Base-by-base conservation (phyloP, 768 basidiomycete genomes). In the Podaxis pistillaris region DNA sequence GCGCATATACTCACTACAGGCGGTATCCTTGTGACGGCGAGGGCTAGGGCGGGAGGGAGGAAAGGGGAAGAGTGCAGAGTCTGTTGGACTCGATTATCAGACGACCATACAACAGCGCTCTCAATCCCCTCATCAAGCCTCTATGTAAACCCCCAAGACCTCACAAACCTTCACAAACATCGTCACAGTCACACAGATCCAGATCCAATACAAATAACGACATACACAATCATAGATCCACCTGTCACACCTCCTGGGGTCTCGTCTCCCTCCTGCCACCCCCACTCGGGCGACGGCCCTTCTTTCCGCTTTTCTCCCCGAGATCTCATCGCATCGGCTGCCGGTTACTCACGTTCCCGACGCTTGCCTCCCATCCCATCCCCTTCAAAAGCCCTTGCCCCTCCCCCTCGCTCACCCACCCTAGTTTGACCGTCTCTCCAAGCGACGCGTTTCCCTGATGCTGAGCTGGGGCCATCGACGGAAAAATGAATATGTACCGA, bases 11-110 rank as follows among this genome's bases (percentile, higher is more conserved):
- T 40, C 63, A 81, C 79, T 71, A 76, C 81, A 81, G 72, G 81
- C 81, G 80, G 72, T 76, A 75, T 81, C 77, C 80, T 82, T 81
- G 76, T 60, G 59, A 65, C 72, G 78, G 77, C 76, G 74, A 72
- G 75, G 78, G 75, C 66, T 68, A 68, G 68, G 73, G 73, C 75
- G 75, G 74, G 64, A 64, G 40, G 69, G 68, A 70, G 71, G 68
- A 65, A 62, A 67, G 67, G 66, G 66, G 68, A 58, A 50, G 37
- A 52, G 30, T 19, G 28, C 24, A 52, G 56, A 60, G 50, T 59
- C 53, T 49, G 64, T 52, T 41, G 58, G 54, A 59, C 47, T 56
- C 54, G 61, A 62, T 62, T 62, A 62, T 62, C 61, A 62, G 61
- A 62, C 61, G 61, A 62, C 61, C 61, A 62, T 62, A 56, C 54